Base-by-base conservation (phyloP, 306 rosid genomes). In the Vachellia collinsii region DNA sequence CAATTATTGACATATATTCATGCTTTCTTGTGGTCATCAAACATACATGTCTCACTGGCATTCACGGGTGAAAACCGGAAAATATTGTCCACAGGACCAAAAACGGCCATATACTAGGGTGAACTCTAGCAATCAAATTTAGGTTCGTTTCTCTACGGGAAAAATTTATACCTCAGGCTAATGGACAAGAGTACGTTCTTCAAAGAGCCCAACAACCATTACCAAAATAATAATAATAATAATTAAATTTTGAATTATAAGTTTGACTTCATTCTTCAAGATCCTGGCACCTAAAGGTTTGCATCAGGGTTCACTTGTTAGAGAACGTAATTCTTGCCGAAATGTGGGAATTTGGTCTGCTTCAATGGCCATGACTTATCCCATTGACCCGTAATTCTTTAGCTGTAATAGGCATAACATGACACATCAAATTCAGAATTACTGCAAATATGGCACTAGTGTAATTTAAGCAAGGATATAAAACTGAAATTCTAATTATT, bases 331-430 rank as follows among this genome's bases (percentile, higher is more conserved):
- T 81, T 89, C 90, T 80, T 84, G 85, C 54, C 89, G 88, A 85
- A 94, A 94, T 64, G 85, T 13, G 59, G 90, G 75, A 56, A 94
- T 71, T 74, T 88, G 85, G 54, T 70, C 87, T 68, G 91, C 92
- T 79, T 87, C 83, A 65, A 90, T 80, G 6, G 71, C 89, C 95
- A 94, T 89, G 82, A 89, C 90, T 77, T 89, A 78, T 14, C 97
- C 97, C 86, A 76, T 84, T 29, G 84, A 43, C 84, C 73, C 72
- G 82, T 90, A 89, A 81, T 78, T 90, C 80, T 77, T 86, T 58
- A 93, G 77, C 94, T 93, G 93, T 47, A 80, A 80, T 8, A 66
- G 14, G 70, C 47, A 81, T 43, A 59, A 70, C n/a, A 56, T 43
- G 36, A 29, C n/a, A 11, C 39, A 69, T 47, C 70, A 67, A 25